Evolutionary conservation across 495 filamentous ascomycete genomes (phyloP), one percentile per base, ranked within the genome.

Genomic region (Oleoguttula mirabilis): DNA sequence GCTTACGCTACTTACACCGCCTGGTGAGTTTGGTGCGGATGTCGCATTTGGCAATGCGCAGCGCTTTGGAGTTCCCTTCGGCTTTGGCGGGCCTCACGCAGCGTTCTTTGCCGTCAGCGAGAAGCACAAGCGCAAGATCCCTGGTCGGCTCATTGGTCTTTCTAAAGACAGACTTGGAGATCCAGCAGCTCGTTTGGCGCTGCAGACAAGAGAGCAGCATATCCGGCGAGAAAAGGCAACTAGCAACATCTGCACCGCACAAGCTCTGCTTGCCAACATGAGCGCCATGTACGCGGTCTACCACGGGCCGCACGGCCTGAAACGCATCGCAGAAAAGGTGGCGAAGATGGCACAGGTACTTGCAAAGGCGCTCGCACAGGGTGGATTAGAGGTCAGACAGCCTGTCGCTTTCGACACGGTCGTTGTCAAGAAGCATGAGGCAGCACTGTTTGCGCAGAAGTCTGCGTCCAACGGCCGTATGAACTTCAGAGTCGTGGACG

Each of bases 171-270:
- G 90, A 41, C 66, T 88, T 6, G 90, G 90, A 6, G 75, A 83
- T 48, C 75, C 71, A 11, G 90, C 90, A n/a, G 77, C 90, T 50
- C 68, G 90, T 56, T 65, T 98, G 55, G 83, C 90, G 17, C 64
- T 98, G 32, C 90, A 98, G 65, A 98, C 90, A 10, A 69, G 90
- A 56, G 90, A 98, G 64, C 90, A 98, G 62, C 90, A 98, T 58
- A 98, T 98, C 60, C 73, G 90, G 52, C 75, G 90, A 55, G 90
- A 98, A 62, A 98, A 98, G 72, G 90, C 90, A 1, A 98, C 90
- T 4, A 94, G 87, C 68, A 98, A 98, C 61, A 93, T 98, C 45
- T 98, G 90, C 64, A 98, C 90, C 16, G 90, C 90, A 5, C 90
- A 98, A 60, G 90, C 90, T 7, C 62, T 98, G 14, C 71, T 96